These are phyloP conservation scores for Chaetomium globosum DNA, from an alignment of 2,329 filamentous ascomycete genomes.

Conservation along the genomic window DNA sequence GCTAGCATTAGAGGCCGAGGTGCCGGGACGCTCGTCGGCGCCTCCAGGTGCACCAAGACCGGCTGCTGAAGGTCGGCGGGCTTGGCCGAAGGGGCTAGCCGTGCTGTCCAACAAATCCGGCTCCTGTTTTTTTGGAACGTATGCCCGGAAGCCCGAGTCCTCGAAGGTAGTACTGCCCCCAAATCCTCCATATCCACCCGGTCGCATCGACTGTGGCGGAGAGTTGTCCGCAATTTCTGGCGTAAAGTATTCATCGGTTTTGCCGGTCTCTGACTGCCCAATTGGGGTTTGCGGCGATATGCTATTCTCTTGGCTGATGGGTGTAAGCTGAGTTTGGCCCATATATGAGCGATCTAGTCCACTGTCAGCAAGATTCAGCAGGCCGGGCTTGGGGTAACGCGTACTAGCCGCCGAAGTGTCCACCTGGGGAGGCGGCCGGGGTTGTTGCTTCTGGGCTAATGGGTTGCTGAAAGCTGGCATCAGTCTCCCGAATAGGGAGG, in stretches of 20 bases:
- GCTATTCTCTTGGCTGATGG: constrained; percentile 62
- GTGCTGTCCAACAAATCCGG: constrained; percentile 51
- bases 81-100: constrained; percentile 65
- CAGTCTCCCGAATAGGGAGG: constrained; percentile 44
- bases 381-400: constrained; percentile 31
- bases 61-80: constrained; percentile 40
- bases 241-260: constrained; percentile 50
- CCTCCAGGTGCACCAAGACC: constrained; percentile 5
- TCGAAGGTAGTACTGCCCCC: constrained; percentile 45
- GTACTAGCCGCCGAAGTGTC: constrained; percentile 59
- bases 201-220: constrained; percentile 44
- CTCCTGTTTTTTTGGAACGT: constrained; percentile 51
- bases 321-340: constrained; percentile 63
- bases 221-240: constrained; percentile 51
- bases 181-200: constrained; percentile 56
- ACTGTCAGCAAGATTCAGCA: constrained; percentile 40
- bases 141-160: constrained; percentile 50
- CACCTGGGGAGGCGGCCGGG: constrained; percentile 50
- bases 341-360: constrained; percentile 56
- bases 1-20: constrained; percentile 42
- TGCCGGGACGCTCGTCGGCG: constrained; percentile 38
- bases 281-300: constrained; percentile 65
- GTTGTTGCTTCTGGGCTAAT: constrained; percentile 44
- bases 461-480: constrained; percentile 41
- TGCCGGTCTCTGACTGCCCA: constrained; percentile 49